Percentiles rank a stretch among this genome's conserved stretches.
Evolutionary conservation across 2,329 filamentous ascomycete species (phyloP).

Genomic region (Fusarium solani-melongenae): DNA sequence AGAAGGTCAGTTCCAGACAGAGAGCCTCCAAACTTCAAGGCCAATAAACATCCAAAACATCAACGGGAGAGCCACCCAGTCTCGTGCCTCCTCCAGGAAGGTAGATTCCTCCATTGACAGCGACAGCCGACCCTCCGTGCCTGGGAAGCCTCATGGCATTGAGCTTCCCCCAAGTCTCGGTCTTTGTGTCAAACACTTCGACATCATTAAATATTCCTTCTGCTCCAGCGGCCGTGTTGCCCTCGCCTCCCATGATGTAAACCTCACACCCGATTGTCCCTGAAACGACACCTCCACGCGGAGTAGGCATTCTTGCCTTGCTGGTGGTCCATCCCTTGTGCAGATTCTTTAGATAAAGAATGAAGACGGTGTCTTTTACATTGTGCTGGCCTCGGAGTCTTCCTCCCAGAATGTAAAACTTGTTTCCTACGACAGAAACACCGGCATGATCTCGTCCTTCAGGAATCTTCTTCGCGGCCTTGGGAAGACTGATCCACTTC

Average conservation of each 20-base stretch:
- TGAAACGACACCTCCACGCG: conserved; percentile 49
- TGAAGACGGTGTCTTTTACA: conserved; percentile 49
- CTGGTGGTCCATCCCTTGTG: conserved; percentile 44
- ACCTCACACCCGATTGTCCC: conserved; percentile 42
- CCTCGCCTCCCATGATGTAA: conserved; percentile 54
- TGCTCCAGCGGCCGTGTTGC: conserved; percentile 33
- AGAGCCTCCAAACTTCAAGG: background rate
- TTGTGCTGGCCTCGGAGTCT: conserved; percentile 46
- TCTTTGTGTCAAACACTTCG: conserved; percentile 44
- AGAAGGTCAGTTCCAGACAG: too few relatives aligned
- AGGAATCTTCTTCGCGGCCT: conserved; percentile 42
- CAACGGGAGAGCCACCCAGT: conserved; percentile 30
- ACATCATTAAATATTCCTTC: conserved; percentile 45
- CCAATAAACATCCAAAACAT: conserved; percentile 29
- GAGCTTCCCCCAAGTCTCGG: conserved; percentile 43
- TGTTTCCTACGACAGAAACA: conserved; percentile 43
- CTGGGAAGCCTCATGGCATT: conserved; percentile 47
- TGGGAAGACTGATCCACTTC: conserved; percentile 44
- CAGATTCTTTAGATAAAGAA: conserved; percentile 45
- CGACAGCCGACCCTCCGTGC: conserved; percentile 48
- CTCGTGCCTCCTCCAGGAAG: conserved; percentile 50
- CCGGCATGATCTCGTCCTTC: conserved; percentile 50
- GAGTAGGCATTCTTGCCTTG: conserved; percentile 48
- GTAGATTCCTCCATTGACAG: conserved; percentile 43
- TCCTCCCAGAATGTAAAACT: conserved; percentile 52